Base-by-base conservation (phyloP, 768 basidiomycete species). In the Mycena haematopus region DNA sequence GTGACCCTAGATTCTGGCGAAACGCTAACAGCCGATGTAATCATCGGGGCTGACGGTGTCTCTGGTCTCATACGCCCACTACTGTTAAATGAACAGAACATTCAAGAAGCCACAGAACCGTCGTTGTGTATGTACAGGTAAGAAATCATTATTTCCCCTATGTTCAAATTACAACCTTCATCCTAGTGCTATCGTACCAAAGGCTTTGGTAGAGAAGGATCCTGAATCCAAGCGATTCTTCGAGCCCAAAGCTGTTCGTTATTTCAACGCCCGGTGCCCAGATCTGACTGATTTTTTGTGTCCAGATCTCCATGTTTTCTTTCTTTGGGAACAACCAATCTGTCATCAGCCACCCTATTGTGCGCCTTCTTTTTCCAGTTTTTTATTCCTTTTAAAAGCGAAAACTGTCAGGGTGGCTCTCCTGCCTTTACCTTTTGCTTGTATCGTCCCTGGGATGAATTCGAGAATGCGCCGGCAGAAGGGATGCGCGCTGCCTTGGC, bases 21-120 rank as follows among this genome's bases (percentile, higher is more conserved):
- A 38, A 74, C 70, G 13, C 54, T 86, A 14, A 70, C 61, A 6
- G 84, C 80, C 19, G 81, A 88, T 68, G 76, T 86, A 24, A 77
- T 88, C 59, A 73, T 88, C 52, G 86, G 86, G 15, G 85, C 86
- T 1, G 86, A 87, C 65, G 86, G 86, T 3, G 65, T 69, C 25
- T 65, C 68, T 6, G 84, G 85, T 22, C 24, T 81, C 31, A 72
- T 79, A 9, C 68, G 77, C 38, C 72, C 69, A 24, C 68, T 74
- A 3, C 70, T 83, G 2, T 58, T 76, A 14, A 74, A 71, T 1
- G 67, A 72, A 14, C 70, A 76, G 38, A 76, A 75, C 22, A 70
- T 72, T 19, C 56, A 60, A 15, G 62, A 66, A 21, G 47, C 27
- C n/a, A 70, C 65, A 0, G 58, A 68, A 6, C 60, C 65, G 56